phyloP scores from a whole-genome alignment of 495 filamentous ascomycete species.

The Schizothecium vesticola region DNA sequence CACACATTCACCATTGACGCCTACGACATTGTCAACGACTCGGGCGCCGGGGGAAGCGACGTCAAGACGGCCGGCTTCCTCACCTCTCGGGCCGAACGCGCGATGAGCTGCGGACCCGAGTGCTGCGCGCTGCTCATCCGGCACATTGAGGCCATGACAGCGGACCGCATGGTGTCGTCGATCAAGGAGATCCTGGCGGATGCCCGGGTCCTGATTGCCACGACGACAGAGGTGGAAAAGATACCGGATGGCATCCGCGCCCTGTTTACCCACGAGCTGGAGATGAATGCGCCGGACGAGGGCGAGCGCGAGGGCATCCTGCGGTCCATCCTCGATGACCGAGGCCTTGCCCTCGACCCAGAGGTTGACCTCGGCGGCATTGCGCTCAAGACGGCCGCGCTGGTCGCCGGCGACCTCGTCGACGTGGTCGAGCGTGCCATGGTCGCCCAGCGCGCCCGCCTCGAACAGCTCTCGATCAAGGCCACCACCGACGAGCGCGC shows the following conservation, averaged over 20 bases:
- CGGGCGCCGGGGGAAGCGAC: conserved; percentile 77
- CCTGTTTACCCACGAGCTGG: conserved; percentile 92
- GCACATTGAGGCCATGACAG: conserved; percentile 86
- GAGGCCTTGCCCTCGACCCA: conserved; percentile 62
- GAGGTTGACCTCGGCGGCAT: conserved; percentile 79
- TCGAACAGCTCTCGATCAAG: conserved; percentile 59
- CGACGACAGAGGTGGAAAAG: conserved; percentile 91
- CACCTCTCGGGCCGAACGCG: conserved; percentile 79
- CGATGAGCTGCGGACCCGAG: conserved; percentile 78
- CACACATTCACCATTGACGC: conserved; percentile 87
- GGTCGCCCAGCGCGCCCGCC: conserved; percentile 63
- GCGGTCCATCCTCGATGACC: conserved; percentile 66
- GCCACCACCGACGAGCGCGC: conserved; percentile 31
- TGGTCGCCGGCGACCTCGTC: conserved; percentile 89
- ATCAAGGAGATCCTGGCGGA: conserved; percentile 72
- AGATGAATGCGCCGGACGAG: conserved; percentile 89
- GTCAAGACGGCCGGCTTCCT: conserved; percentile 89
- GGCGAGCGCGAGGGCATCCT: conserved; percentile 85
- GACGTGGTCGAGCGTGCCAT: conserved; percentile 90
- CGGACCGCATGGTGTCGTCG: conserved; percentile 78
- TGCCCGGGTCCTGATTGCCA: conserved; percentile 78
- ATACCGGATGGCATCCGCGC: conserved; percentile 83
- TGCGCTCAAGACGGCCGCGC: conserved; percentile 89
- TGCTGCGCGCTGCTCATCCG: conserved; percentile 76
- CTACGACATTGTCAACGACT: conserved; percentile 88